Percentiles rank a stretch among this genome's conserved stretches.
Conservation (phyloP, 257 asterid species). For the Misopates orontium region DNA sequence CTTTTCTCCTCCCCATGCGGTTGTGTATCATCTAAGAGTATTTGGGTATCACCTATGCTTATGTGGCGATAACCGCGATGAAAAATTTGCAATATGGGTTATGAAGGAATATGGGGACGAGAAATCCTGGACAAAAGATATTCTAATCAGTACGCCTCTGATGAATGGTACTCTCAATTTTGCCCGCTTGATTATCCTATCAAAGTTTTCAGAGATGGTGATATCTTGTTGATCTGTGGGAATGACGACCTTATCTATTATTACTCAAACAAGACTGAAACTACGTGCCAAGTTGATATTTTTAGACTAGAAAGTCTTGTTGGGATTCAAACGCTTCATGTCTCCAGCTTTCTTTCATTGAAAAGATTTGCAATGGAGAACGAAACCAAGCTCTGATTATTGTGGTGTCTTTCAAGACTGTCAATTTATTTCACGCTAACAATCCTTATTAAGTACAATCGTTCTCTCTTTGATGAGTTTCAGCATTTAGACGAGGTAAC, state of each 20-base stretch:
- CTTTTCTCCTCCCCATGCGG: no score
- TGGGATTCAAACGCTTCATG: constrained; percentile 2
- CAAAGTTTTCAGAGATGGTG: constrained; percentile 44
- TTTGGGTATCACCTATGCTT: no score
- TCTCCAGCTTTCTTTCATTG: constrained; percentile 38
- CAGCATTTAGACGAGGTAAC: no score
- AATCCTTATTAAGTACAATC: no score
- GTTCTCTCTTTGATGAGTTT: no score
- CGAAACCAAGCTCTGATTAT: neutral
- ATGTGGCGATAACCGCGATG: neutral
- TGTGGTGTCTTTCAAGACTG: no score
- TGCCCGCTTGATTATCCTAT: constrained; percentile 30
- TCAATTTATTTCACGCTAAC: no score
- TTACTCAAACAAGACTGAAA: constrained; percentile 28
- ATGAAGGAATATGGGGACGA: constrained; percentile 47
- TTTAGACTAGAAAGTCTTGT: neutral
- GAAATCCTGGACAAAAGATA: constrained; percentile 36
- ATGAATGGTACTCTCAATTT: constrained; percentile 8
- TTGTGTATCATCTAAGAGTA: no score
- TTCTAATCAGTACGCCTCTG: constrained; percentile 23
- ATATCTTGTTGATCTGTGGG: constrained; percentile 37
- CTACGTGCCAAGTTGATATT: neutral
- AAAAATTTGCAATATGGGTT: constrained; percentile 38
- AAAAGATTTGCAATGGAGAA: constrained; percentile 24
- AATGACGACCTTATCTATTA: constrained; percentile 35